Percentiles rank a stretch among this genome's conserved stretches.
phyloP scores from a whole-genome alignment of 495 filamentous ascomycete genomes.

The Penicillium lagena region DNA sequence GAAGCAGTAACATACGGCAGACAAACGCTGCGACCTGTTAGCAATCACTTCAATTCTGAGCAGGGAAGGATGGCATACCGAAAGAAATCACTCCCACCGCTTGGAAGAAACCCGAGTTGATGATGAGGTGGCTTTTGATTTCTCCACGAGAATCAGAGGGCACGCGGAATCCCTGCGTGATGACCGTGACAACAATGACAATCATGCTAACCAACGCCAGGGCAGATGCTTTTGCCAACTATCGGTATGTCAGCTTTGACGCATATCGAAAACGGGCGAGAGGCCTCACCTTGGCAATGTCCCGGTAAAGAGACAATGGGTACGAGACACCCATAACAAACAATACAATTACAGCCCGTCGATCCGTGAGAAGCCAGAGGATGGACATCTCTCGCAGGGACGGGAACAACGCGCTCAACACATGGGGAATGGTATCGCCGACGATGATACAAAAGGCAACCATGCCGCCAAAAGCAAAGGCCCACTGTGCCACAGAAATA shows the following conservation, averaged over 20 bases:
- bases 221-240: conserved; percentile 93
- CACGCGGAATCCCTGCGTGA: conserved; percentile 74
- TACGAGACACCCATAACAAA: conserved; percentile 85
- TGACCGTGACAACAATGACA: conserved; percentile 81
- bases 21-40: conserved; percentile 65
- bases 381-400: conserved; percentile 64
- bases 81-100: conserved; percentile 97
- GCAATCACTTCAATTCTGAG: conserved; percentile 1
- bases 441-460: conserved; percentile 96
- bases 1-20: conserved; percentile 53
- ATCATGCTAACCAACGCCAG: conserved; percentile 87
- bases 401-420: conserved; percentile 76
- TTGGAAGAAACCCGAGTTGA: conserved; percentile 86
- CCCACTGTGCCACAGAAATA: conserved; percentile 88
- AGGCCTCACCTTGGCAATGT: conserved; percentile 81
- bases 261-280: background rate
- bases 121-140: conserved; percentile 56
- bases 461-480: conserved; percentile 98
- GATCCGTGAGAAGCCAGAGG: conserved; percentile 72
- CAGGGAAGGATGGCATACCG: conserved; percentile 44
- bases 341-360: conserved; percentile 76
- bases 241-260: conserved; percentile 16
- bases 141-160: conserved; percentile 62
- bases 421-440: conserved; percentile 90
- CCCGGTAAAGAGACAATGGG: conserved; percentile 84